Percentiles rank a stretch among this genome's conserved stretches.
Conservation (phyloP, 371 early-diverging fungal species). For the Entomophthora muscae region DNA sequence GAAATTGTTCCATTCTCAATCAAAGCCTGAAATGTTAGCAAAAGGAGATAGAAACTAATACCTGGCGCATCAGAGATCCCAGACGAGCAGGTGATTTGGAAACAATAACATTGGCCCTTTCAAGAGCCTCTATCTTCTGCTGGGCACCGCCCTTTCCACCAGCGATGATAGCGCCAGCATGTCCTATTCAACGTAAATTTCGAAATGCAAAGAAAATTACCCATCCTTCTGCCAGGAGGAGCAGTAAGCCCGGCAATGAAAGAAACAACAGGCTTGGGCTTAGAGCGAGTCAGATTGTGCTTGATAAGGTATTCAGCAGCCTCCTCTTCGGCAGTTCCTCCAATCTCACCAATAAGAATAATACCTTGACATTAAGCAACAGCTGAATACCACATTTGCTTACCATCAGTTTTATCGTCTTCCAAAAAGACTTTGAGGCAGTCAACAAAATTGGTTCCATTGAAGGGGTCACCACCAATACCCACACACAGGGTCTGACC, state of each 20-base stretch:
- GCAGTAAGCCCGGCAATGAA: slow-evolving; percentile 98
- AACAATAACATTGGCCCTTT: too few species aligned
- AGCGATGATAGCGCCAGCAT: slow-evolving; percentile 96
- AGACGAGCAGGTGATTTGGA: slow-evolving; percentile 95
- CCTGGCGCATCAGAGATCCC: slow-evolving; percentile 69
- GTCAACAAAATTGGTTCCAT: slow-evolving; percentile 98
- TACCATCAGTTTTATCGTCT: slow-evolving; percentile 90
- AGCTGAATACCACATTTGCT: slow-evolving; percentile 9
- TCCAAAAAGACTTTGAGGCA: slow-evolving; percentile 85
- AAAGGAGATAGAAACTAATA: too few species aligned
- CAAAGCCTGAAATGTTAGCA: too few species aligned
- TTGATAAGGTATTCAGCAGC: slow-evolving; percentile 91
- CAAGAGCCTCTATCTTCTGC: too few species aligned
- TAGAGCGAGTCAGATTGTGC: slow-evolving; percentile 69
- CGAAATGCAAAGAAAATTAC: slow-evolving; percentile 23
- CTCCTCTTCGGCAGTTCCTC: slow-evolving; percentile 96
- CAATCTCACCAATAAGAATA: slow-evolving; percentile 87
- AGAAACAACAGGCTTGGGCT: slow-evolving; percentile 85
- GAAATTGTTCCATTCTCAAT: too few species aligned
- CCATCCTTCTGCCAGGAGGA: slow-evolving; percentile 97
- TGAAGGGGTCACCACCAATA: slow-evolving; percentile 99
- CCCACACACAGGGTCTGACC: slow-evolving; percentile 96
- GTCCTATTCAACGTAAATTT: slow-evolving; percentile 32
- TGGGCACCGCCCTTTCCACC: too few species aligned
- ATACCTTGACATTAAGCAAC: slow-evolving; percentile 37